Conservation (phyloP, 805 yeast genomes). For the Wickerhamiella slavikovae region DNA sequence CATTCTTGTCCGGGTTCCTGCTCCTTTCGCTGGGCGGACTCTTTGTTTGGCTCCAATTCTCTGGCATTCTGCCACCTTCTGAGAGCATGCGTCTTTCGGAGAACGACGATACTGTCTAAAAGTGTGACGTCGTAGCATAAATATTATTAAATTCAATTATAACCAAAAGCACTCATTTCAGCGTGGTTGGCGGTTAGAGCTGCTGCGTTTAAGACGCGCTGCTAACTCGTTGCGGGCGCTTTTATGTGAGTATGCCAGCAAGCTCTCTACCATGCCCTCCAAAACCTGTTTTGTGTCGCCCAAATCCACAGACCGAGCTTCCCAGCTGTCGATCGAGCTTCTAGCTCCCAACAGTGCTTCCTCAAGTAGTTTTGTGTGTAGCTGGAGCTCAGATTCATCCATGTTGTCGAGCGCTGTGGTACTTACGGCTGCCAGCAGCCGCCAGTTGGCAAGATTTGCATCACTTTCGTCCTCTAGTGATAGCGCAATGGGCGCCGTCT, state of each 20-base stretch:
- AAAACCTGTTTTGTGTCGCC: constrained; percentile 51
- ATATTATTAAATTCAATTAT: no score
- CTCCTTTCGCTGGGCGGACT: constrained; percentile 39
- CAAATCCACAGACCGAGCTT: constrained; percentile 26
- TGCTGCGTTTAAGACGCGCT: not conserved
- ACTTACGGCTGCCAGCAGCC: constrained; percentile 16
- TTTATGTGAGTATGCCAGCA: constrained; percentile 71
- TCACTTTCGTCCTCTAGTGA: constrained; percentile 3
- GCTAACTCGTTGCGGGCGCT: constrained; percentile 1
- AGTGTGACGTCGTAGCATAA: no score
- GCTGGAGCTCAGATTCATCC: constrained; percentile 20
- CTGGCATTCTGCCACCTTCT: constrained; percentile 58
- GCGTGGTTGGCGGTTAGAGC: not conserved
- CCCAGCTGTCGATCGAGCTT: constrained; percentile 29
- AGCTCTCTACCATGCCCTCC: constrained; percentile 72
- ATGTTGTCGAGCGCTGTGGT: constrained; percentile 20
- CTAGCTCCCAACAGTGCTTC: constrained; percentile 21
- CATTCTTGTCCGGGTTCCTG: constrained; percentile 36
- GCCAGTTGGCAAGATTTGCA: constrained; percentile 13
- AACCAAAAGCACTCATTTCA: no score
- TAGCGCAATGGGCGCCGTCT: constrained; percentile 6
- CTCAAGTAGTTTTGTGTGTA: constrained; percentile 19
- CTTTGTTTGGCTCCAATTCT: constrained; percentile 46
- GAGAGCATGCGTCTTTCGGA: no score
- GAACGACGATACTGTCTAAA: no score